Evolutionary conservation across 2,329 filamentous ascomycete genomes (phyloP).

Genomic region (Aspergillus glaucus): DNA sequence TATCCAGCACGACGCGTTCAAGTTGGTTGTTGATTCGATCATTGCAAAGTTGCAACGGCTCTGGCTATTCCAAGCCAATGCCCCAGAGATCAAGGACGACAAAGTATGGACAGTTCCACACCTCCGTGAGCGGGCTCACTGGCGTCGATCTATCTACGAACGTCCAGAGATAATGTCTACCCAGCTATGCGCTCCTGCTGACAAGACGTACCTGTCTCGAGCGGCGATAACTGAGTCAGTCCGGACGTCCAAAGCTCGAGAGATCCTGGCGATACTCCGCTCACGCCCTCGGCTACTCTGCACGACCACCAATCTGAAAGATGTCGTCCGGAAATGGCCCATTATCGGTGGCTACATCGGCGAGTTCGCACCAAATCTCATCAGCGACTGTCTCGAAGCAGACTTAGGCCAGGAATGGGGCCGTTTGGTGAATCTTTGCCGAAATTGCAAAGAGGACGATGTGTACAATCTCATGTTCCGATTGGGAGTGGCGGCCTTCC

Average conservation of each 20-base stretch:
- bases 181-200: background rate
- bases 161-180: slow-evolving; percentile 2
- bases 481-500: slow-evolving; percentile 42
- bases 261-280: slow-evolving; percentile 18
- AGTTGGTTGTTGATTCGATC: background rate
- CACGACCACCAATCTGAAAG: slow-evolving; percentile 17
- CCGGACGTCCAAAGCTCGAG: slow-evolving; percentile 13
- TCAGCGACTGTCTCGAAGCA: slow-evolving; percentile 36
- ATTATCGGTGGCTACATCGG: slow-evolving; percentile 35
- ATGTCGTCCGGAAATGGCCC: slow-evolving; percentile 26
- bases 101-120: background rate
- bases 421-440: slow-evolving; percentile 34
- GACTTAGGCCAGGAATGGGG: slow-evolving; percentile 41
- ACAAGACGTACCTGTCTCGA: slow-evolving; percentile 5
- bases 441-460: slow-evolving; percentile 11
- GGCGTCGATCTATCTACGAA: slow-evolving; percentile 38
- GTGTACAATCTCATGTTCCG: slow-evolving; percentile 39
- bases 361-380: slow-evolving; percentile 23
- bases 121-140: slow-evolving; percentile 9
- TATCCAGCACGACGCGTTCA: slow-evolving; percentile 35
- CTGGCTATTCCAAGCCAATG: background rate
- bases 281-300: slow-evolving; percentile 16
- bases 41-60: background rate
- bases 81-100: background rate
- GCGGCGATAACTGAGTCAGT: background rate